Evolutionary conservation across 2,329 filamentous ascomycete species (phyloP), one percentile per base, ranked within the genome.

Genomic region (Nigrospora osmanthi): DNA sequence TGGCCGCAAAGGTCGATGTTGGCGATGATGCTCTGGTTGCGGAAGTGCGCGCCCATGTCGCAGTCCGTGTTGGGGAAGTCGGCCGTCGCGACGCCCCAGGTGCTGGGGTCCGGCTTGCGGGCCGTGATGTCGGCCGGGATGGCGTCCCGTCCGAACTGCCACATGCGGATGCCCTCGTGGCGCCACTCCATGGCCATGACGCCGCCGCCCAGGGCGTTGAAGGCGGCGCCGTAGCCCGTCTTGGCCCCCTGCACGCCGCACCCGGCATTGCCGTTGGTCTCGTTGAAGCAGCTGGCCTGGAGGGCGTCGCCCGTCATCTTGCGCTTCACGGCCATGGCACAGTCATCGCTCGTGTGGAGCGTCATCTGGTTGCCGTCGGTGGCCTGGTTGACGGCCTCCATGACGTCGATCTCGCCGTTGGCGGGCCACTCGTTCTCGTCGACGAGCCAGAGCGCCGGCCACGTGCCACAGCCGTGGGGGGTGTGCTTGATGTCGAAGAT

Each of bases 1-100:
- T 73, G 60, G 1, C 81, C 82, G 51, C 81, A 85, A 9, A 85
- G 62, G 57, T 81, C 76, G 49, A 85, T 83, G 54, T 85, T 83
- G 36, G 72, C 72, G 50, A 85, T 72, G 52, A 85, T 84, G 51
- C 77, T 81, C 58, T 82, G 74, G 54, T 85, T 85, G 44, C 62
- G 68, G 59, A 85, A 85, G 54, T 83, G 78, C 4, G 63, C 66
- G 6, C 61, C 59, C 41, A 85, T 77, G 47, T 80, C 65, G 62
- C 81, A 85, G 38, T 75, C 60, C 0, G 81, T 85, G 52, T 66
- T 71, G 13, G 82, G 82, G 58, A 85, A 85, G 48, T 86, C 82
- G 2, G 82, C 80, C 7, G 76, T 54, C 1, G 83, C 78, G 2
- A 63, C 68, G 14, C 81, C 82, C 76, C 83, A 87, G 3, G 66